Base-by-base conservation (phyloP, 306 rosid genomes). In the Abrus pulchellus region DNA sequence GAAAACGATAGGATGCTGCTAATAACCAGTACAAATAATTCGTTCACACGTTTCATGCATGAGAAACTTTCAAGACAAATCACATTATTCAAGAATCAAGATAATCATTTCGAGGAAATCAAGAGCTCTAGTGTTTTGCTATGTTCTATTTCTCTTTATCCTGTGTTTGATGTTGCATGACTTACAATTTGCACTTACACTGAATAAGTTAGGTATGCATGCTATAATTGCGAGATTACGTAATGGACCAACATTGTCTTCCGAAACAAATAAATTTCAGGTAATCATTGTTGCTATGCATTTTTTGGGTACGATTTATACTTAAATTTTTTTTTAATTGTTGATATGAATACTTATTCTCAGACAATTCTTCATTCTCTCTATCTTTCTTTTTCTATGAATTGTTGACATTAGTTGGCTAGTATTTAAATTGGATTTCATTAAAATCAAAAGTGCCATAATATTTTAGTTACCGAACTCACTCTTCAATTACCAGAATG, bases 21-120 rank as follows among this genome's bases (percentile, higher is more conserved):
- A 74, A 74, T 65, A 65, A 56, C 29, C 36, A 33, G 30, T 9
- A 28, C 12, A 60, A 20, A 30, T 33, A 54, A 74, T 54, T 64
- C 12, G 13, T 4, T 9, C 61, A 73, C 75, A 68, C 60, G 68
- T 79, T 74, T 74, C 59, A 66, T 57, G 63, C 60, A 77, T 72
- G 54, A 48, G 57, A 80, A 67, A 80, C 87, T 83, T 83, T 72
- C 74, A 65, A 38, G 83, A 80, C 68, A 86, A 76, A 80, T 52
- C 60, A 65, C 60, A 41, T 38, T 61, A 72, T 61, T 49, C 53
- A 60, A 52, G 27, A 47, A 7, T 61, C 66, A 79, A 78, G 61
- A 44, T 9, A 54, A 70, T 79, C 72, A 79, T 55, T 47, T 55
- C 79, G 61, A 20, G 41, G 64, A 66, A 36, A 59, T 29, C 54